Conservation (phyloP, 495 filamentous ascomycete genomes). For the Recurvomyces mirabilis region DNA sequence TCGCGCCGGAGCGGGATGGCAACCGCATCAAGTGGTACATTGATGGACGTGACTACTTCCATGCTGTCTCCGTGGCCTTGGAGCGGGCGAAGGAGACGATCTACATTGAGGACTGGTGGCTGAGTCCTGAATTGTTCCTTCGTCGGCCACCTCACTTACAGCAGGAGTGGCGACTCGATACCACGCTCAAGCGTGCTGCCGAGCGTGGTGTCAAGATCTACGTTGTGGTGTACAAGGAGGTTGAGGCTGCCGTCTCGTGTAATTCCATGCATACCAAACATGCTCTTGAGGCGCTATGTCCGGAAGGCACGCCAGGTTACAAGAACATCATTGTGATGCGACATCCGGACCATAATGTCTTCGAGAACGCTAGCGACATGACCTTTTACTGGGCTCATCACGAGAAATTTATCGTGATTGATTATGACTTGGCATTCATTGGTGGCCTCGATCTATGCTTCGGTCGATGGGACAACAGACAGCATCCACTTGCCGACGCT, state of each 20-base stretch:
- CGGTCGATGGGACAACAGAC: slow-evolving; percentile 78
- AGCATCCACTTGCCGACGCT: slow-evolving; percentile 77
- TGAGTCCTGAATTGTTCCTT: slow-evolving; percentile 86
- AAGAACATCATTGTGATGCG: slow-evolving; percentile 85
- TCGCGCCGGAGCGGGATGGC: slow-evolving; percentile 70
- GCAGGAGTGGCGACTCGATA: slow-evolving; percentile 82
- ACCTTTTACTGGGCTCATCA: slow-evolving; percentile 98
- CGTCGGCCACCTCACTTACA: slow-evolving; percentile 68
- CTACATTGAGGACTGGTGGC: slow-evolving; percentile 96
- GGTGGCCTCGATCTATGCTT: slow-evolving; percentile 95
- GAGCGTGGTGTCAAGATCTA: slow-evolving; percentile 92
- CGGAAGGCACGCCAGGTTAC: slow-evolving; percentile 62
- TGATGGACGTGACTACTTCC: slow-evolving; percentile 85
- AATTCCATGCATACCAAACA: slow-evolving; percentile 91
- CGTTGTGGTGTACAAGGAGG: slow-evolving; percentile 87
- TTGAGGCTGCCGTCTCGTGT: slow-evolving; percentile 73
- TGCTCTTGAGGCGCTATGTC: slow-evolving; percentile 68
- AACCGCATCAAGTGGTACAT: slow-evolving; percentile 97
- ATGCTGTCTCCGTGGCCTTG: slow-evolving; percentile 77
- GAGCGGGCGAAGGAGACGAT: slow-evolving; percentile 84
- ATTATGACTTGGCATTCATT: slow-evolving; percentile 81
- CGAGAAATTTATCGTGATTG: slow-evolving; percentile 91
- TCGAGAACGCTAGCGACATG: slow-evolving; percentile 92
- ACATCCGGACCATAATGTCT: slow-evolving; percentile 89
- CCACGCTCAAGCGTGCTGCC: slow-evolving; percentile 72